Evolutionary conservation across 495 filamentous ascomycete genomes (phyloP), one percentile per base, ranked within the genome.

Genomic region (Oleoguttula mirabilis): DNA sequence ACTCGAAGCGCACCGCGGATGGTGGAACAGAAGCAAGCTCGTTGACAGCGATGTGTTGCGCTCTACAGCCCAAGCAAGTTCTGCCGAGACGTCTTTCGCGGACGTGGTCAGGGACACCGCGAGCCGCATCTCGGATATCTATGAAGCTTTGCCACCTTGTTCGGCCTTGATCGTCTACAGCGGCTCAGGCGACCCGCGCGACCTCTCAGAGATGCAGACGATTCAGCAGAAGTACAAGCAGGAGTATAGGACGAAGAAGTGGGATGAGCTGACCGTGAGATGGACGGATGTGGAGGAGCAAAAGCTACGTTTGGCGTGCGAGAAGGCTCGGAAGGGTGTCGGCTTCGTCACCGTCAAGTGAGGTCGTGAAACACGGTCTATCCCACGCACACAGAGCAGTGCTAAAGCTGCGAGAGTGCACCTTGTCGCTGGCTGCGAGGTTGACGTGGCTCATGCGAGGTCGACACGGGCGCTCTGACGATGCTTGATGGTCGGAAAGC

Each of bases 81-180:
- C 27, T 21, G 52, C 21, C 3, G 32, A 52, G 8, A 41, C 32
- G 10, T 31, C 41, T 10, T 66, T 81, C 27, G 54, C 64, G 3
- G 56, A 59, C 4, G 63, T 60, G 0, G 68, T 81, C 4, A 43
- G 64, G 5, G 56, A 57, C 12, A 75, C 71, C 0, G 66, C 72
- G 3, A 55, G 63, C 12, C 67, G 79, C 19, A 77, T 98, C 43
- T 64, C 72, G 32, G 63, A 65, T 16, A 75, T 96, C 47, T 77
- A 88, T 60, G 76, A 80, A 4, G 68, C 73, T 2, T 66, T 96
- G 3, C 87, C 90, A 0, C 71, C 73, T 0, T 88, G 85, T 54
- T 94, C 92, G 0, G 77, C 84, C 0, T 76, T 96, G 38, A 72
- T 98, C 3, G 78, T 98, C 10, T 87, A 90, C 62, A 82, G 77